Evolutionary conservation across 371 early-diverging fungal species (phyloP).

Genomic region (Nematocida major): DNA sequence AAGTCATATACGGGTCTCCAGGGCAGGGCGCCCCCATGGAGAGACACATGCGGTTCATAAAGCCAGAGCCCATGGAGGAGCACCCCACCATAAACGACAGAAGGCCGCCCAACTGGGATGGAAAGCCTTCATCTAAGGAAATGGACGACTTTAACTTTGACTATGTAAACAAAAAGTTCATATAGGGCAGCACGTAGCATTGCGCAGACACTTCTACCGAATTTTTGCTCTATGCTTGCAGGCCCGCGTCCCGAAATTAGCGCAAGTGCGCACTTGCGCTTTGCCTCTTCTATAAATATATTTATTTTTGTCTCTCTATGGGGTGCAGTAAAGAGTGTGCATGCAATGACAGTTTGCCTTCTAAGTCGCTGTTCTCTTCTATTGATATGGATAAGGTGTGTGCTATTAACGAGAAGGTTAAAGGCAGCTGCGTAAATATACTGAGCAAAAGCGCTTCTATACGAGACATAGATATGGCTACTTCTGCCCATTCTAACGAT

Average conservation of each 20-base stretch:
- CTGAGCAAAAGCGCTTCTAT: not conserved
- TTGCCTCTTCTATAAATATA: too few species aligned
- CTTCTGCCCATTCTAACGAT: not conserved
- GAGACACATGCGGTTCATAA: not conserved
- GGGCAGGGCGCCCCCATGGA: not conserved
- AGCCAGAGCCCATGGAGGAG: not conserved
- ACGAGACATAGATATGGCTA: not conserved
- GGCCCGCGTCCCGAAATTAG: too few species aligned
- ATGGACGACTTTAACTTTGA: constrained; percentile 50
- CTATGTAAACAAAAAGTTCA: constrained; percentile 49
- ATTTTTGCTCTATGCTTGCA: too few species aligned
- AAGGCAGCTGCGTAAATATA: not conserved
- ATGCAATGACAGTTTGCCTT: constrained; percentile 8
- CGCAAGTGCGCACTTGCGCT: too few species aligned
- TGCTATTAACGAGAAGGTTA: constrained; percentile 12
- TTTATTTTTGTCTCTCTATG: not conserved
- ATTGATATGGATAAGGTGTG: constrained; percentile 29
- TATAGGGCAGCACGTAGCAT: too few species aligned
- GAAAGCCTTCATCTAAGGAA: not conserved
- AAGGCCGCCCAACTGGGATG: not conserved
- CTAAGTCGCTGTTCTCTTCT: constrained; percentile 21
- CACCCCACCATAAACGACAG: not conserved
- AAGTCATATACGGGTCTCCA: not conserved
- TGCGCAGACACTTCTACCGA: too few species aligned
- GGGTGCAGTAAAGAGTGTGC: constrained; percentile 11